A percentile compares a stretch with the other conserved stretches of the same genome.
Conservation (phyloP, 306 rosid species). For the Sophora flavescens region DNA sequence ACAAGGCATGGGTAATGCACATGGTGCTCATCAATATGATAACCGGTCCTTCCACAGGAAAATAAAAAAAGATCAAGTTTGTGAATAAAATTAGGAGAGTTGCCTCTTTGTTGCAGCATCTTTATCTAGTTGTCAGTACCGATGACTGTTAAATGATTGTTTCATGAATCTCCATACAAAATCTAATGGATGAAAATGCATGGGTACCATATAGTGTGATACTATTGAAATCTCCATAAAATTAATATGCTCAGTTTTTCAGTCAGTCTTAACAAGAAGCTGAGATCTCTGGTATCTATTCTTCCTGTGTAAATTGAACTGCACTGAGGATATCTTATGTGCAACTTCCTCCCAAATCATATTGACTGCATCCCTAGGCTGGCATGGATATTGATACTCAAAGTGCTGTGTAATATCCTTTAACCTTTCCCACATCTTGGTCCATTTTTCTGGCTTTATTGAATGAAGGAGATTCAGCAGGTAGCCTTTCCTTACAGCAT, state of each 20-base stretch:
- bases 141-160: background rate
- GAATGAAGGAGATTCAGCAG: conserved; percentile 73
- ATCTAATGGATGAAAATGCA: too few relatives aligned
- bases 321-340: conserved; percentile 57
- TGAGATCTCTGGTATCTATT: conserved; percentile 68
- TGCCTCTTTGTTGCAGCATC: background rate
- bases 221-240: background rate
- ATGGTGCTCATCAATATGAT: background rate
- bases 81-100: conserved; percentile 8
- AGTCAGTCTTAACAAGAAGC: conserved; percentile 46
- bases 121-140: background rate
- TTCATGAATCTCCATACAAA: background rate
- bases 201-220: too few relatives aligned
- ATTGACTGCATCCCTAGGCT: conserved; percentile 75
- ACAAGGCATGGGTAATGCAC: background rate
- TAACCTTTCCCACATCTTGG: conserved; percentile 81
- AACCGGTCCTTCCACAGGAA: background rate
- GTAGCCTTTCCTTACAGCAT: conserved; percentile 72
- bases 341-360: conserved; percentile 89
- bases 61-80: background rate
- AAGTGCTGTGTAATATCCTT: conserved; percentile 67
- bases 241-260: conserved; percentile 25
- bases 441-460: conserved; percentile 70
- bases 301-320: conserved; percentile 48
- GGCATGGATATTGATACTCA: conserved; percentile 85